Evolutionary conservation across 1,139 yeast genomes (phyloP).

Genomic region (Debaryomycetaceae sp.): DNA sequence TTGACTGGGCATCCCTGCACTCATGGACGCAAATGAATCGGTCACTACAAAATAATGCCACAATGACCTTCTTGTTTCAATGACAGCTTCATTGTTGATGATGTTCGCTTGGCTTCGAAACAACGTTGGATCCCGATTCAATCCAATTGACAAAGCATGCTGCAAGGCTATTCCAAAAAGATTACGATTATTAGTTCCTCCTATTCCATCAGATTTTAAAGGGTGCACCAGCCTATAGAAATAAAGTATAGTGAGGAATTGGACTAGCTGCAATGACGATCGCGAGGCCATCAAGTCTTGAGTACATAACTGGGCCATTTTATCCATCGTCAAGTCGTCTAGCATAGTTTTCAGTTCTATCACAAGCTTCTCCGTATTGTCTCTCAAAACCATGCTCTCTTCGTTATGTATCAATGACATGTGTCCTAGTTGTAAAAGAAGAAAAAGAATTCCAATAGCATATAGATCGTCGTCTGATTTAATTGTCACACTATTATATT

Average conservation of each 20-base stretch:
- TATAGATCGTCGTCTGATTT: slow-evolving; percentile 31
- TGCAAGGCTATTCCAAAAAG: slow-evolving; percentile 35
- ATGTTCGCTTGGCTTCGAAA: slow-evolving; percentile 31
- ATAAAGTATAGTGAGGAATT: slow-evolving; percentile 28
- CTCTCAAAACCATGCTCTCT: background rate
- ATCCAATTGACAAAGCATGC: slow-evolving; percentile 43
- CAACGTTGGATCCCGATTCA: slow-evolving; percentile 40
- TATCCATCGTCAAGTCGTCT: background rate
- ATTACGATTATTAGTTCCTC: slow-evolving; percentile 41
- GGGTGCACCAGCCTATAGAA: slow-evolving; percentile 40
- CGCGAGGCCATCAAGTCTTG: slow-evolving; percentile 27
- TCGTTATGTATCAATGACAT: slow-evolving; percentile 37
- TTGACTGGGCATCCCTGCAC: slow-evolving; percentile 20
- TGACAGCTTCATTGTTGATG: slow-evolving; percentile 22
- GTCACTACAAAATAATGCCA: slow-evolving; percentile 31
- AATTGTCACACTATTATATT: slow-evolving; percentile 21
- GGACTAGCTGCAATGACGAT: slow-evolving; percentile 34
- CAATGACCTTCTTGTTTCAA: slow-evolving; percentile 35
- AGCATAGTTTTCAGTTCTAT: background rate
- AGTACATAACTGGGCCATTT: slow-evolving; percentile 18
- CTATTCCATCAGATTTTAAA: slow-evolving; percentile 43
- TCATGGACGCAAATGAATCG: slow-evolving; percentile 35
- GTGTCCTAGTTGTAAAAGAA: slow-evolving; percentile 35
- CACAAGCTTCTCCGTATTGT: background rate
- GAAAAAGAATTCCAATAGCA: slow-evolving; percentile 28